These are phyloP conservation scores for Castanea mollissima DNA, from an alignment of 306 rosid genomes.

Conservation along the genomic window DNA sequence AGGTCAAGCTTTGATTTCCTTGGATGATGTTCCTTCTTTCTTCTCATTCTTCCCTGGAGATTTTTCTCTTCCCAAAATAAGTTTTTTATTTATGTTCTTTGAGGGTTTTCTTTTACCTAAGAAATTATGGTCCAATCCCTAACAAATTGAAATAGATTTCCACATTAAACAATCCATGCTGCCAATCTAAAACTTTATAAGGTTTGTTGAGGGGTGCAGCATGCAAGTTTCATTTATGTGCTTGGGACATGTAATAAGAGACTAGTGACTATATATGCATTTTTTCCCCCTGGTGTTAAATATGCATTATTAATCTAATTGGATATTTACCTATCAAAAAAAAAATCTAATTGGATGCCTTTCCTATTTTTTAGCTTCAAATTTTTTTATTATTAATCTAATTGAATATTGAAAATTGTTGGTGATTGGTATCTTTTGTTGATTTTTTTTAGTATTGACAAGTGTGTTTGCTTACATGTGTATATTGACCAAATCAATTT, in stretches of 20 bases:
- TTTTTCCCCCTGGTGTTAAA: background rate
- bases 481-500: background rate
- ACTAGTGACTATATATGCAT: background rate
- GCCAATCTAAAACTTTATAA: background rate
- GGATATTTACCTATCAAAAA: background rate
- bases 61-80: background rate
- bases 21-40: background rate
- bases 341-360: background rate
- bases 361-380: background rate
- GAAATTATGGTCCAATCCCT: background rate
- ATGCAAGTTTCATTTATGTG: background rate
- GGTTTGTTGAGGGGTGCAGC: background rate
- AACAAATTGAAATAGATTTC: background rate
- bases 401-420: background rate
- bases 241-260: background rate
- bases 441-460: background rate
- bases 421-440: background rate
- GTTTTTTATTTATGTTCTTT: background rate
- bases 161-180: background rate
- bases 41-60: background rate
- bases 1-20: background rate
- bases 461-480: background rate
- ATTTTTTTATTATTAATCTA: background rate
- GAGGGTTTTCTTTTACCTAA: background rate
- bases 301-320: background rate